These are phyloP conservation scores for Emiliania huxleyi DNA, from an alignment of 78 protist genomes.

Conservation along the genomic window DNA sequence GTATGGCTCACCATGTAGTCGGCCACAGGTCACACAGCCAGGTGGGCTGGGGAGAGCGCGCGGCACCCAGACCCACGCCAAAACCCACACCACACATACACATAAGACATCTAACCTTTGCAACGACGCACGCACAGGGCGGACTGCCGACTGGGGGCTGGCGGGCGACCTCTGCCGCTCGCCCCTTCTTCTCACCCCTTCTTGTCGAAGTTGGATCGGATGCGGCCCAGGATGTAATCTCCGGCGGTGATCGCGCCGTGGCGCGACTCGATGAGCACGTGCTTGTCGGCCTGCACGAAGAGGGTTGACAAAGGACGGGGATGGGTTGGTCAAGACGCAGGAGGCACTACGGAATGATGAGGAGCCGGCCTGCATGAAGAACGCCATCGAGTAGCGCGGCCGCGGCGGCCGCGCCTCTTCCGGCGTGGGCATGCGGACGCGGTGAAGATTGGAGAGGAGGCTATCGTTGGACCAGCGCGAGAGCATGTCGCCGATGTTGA, in stretches of 20 bases:
- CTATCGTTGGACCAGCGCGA: not conserved
- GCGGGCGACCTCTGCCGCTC: too few relatives aligned
- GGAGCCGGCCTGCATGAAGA: not conserved
- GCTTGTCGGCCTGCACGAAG: not conserved
- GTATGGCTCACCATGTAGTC: too few relatives aligned
- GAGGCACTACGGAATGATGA: not conserved
- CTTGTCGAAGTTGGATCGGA: not conserved
- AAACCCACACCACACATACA: too few relatives aligned
- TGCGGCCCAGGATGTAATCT: not conserved
- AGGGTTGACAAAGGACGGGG: too few relatives aligned
- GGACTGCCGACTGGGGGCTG: too few relatives aligned
- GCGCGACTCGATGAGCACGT: not conserved
- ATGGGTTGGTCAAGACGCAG: too few relatives aligned
- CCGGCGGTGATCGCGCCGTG: not conserved
- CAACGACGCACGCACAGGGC: too few relatives aligned
- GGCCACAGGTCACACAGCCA: too few relatives aligned
- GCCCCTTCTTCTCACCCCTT: not conserved
- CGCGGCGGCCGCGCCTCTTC: not conserved
- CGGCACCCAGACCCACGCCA: too few relatives aligned
- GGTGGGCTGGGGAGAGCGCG: too few relatives aligned
- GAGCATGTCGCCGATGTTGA: conserved; percentile 34
- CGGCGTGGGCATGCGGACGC: not conserved
- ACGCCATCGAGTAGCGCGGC: not conserved
- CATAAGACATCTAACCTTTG: too few relatives aligned
- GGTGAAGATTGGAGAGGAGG: not conserved